Base-by-base conservation (phyloP, 1,139 yeast genomes). In the Yamadazyma trypodendri region DNA sequence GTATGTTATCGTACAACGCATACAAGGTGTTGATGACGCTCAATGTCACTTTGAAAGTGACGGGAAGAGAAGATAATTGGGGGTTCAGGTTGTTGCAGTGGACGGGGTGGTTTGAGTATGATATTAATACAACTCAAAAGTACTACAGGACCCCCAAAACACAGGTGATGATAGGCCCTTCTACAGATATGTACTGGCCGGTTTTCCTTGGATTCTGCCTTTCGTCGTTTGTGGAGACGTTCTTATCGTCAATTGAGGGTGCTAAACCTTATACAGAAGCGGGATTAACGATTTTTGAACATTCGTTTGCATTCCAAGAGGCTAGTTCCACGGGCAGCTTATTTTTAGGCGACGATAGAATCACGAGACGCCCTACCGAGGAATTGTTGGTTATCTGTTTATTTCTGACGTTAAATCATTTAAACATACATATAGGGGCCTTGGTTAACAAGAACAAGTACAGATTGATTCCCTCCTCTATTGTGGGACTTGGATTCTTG, bases 241-340 rank as follows among this genome's bases (percentile, higher is more conserved):
- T 84, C 47, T 66, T 80, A 2, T 71, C 85, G 6, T 79, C 78
- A 14, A 68, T 81, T 3, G 72, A 74, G 39, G 87, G 86, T 6
- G 60, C 61, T 24, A 68, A 71, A 32, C 85, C 88, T 2, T 70
- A 72, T 39, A 73, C 78, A 8, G 92, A 83, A 46, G 73, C 84
- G 8, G 89, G 89, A 0, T 65, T 84, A 47, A 81, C 92, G 0
- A 60, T 84, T 23, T 83, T 84, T 56, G 94, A 84, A 52, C 83
- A 79, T 51, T 81, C 89, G 1, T 58, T 83, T 21, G 85, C 87
- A 10, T 83, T 82, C 52, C 89, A 84, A 52, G 90, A 83, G 50
- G 79, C 75, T 22, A 79, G 79, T 49, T 64, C 74, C n/a, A 59
- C 69, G 16, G 60, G 59, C 1, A 60, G 60, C 0, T 48, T 61